phyloP scores from a whole-genome alignment of 2,329 filamentous ascomycete genomes.

The Neofusicoccum ribis region DNA sequence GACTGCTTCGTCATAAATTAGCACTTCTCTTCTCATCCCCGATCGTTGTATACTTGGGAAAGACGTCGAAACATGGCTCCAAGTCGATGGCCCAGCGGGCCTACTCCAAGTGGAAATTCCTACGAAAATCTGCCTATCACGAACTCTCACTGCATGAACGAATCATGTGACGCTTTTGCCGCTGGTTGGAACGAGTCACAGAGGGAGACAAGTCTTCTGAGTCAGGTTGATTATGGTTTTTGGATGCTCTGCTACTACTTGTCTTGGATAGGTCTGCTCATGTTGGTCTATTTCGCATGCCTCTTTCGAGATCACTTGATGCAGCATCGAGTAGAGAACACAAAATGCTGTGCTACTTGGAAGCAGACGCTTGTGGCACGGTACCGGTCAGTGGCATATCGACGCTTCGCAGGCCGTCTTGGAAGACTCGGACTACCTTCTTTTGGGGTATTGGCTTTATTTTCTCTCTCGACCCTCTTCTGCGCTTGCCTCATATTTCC shows the following conservation, averaged over 20 bases:
- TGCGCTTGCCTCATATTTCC: conserved; percentile 25
- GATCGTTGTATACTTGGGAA: too few relatives aligned
- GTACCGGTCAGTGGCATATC: conserved; percentile 24
- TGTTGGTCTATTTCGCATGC: conserved; percentile 18
- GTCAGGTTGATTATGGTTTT: conserved; percentile 22
- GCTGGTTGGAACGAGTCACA: conserved; percentile 22
- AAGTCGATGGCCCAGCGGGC: too few relatives aligned
- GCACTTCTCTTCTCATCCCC: too few relatives aligned
- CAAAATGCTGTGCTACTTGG: neutral
- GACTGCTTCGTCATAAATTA: too few relatives aligned
- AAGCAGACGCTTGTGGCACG: conserved; percentile 17
- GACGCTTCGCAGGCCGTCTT: conserved; percentile 22
- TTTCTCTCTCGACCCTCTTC: conserved; percentile 23
- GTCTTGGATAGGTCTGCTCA: conserved; percentile 23
- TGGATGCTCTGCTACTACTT: conserved; percentile 25
- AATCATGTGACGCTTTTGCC: conserved; percentile 22
- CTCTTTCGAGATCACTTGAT: neutral
- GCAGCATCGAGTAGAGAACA: neutral
- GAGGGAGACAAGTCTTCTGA: conserved; percentile 19
- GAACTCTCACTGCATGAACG: conserved; percentile 23
- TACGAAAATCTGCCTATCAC: conserved; percentile 23
- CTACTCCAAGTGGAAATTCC: neutral
- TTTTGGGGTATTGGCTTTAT: conserved; percentile 23
- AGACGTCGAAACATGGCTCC: too few relatives aligned
- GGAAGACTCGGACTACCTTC: conserved; percentile 23